Evolutionary conservation across 2,329 filamentous ascomycete species (phyloP), one percentile per base, ranked within the genome.

Genomic region (Cordyceps cicadae): DNA sequence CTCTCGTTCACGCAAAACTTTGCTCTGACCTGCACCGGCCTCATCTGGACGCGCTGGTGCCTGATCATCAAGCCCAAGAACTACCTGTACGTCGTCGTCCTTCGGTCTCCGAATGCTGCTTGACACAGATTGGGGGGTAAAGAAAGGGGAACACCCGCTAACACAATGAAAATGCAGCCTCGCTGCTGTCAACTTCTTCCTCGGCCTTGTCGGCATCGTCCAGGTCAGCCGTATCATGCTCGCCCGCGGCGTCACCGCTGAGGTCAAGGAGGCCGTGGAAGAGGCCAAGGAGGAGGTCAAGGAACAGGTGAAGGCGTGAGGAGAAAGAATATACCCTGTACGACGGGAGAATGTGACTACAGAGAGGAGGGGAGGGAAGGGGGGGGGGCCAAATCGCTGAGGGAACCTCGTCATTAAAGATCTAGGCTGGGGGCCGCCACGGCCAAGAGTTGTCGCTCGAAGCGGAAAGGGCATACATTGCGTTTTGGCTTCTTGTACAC

Each of bases 11-110:
- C 90, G 34, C 92, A 97, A 78, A 99, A 97, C 79, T 81, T 81
- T 55, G 93, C 94, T 62, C 84, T 99, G 67, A 94, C 90, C 72
- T 87, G 87, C 68, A 99, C 94, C 11, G 94, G 94, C 67, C 77
- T 89, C 66, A 99, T 99, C 82, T 99, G 94, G 94, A 99, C 94
- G 51, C 86, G 94, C 67, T 99, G 94, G 94, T 99, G 94, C 82
- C 82, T 97, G 72, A 89, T 99, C 75, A 99, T 99, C 78, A 92
- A 87, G 76, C 94, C 94, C 62, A 87, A 86, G 77, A 99, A 99
- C 81, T 79, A 92, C 70, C 88, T 97, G 87, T 91, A 79, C 53
- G 86, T 78, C 21, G 86, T 78, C 21, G 24, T 7, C 46, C 14
- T 51, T 26, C 11, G n/a, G 52, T n/a, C 21, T 14, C 34, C 34